phyloP scores from a whole-genome alignment of 176 grass and related monocot species.

The Carex pumila region DNA sequence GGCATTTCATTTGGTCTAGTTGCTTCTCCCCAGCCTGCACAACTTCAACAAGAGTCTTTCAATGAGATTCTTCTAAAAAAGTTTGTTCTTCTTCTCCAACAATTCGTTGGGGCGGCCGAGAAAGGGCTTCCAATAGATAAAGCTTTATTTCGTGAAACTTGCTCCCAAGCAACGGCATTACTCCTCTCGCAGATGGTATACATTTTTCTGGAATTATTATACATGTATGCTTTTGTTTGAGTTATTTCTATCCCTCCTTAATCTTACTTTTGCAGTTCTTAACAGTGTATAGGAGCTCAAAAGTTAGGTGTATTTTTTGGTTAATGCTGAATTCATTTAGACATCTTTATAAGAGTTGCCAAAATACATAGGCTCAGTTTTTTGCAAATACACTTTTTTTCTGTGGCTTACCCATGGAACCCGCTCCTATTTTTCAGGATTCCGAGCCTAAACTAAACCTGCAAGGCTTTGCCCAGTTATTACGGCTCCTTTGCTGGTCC shows the following conservation, averaged over 20 bases:
- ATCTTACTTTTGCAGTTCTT: not conserved
- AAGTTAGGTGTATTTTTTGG: not conserved
- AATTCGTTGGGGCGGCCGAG: constrained; percentile 84
- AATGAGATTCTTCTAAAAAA: constrained; percentile 86
- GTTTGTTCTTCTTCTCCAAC: constrained; percentile 83
- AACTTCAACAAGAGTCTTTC: constrained; percentile 64
- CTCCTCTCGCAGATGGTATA: constrained; percentile 93
- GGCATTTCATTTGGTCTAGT: constrained; percentile 36
- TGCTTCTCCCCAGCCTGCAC: constrained; percentile 36
- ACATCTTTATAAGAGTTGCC: not conserved
- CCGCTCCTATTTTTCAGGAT: constrained; percentile 25
- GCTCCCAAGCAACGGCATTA: constrained; percentile 93
- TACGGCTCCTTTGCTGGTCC: constrained; percentile 96
- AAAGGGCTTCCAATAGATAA: constrained; percentile 83
- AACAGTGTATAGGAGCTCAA: not conserved
- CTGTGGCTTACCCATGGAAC: not conserved
- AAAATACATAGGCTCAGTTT: not conserved
- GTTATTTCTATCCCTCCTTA: not conserved
- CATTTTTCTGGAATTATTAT: constrained; percentile 5
- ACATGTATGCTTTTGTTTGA: not conserved
- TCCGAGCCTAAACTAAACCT: constrained; percentile 67
- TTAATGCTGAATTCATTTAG: not conserved
- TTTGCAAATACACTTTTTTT: not conserved
- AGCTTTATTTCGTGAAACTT: constrained; percentile 83
- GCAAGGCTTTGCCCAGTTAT: constrained; percentile 92